phyloP scores from a whole-genome alignment of 192 early-diverging fungal genomes.

The Piromyces sp. region DNA sequence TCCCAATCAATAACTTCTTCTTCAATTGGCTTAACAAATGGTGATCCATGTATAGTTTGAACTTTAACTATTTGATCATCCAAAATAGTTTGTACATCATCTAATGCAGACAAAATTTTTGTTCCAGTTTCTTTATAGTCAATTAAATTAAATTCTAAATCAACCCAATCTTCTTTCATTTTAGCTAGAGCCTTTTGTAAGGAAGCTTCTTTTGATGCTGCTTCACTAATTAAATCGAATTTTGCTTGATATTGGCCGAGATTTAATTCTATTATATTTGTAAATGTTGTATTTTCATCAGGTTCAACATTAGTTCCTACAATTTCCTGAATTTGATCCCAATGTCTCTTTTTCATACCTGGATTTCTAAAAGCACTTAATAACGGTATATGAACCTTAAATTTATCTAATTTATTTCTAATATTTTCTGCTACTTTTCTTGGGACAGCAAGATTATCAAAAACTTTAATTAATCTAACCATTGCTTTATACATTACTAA shows the following conservation, averaged over 20 bases:
- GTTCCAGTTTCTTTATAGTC: conserved; percentile 39
- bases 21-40: conserved; percentile 47
- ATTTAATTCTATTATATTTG: neutral
- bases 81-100: conserved; percentile 39
- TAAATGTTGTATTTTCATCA: neutral
- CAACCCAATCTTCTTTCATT: neutral
- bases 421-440: neutral
- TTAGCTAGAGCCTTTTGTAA: conserved; percentile 27
- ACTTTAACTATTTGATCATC: conserved; percentile 55
- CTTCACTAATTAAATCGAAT: conserved; percentile 37
- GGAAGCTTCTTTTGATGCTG: conserved; percentile 36
- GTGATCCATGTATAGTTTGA: conserved; percentile 47
- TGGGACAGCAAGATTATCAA: neutral
- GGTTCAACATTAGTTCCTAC: neutral
- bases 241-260: conserved; percentile 18
- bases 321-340: neutral
- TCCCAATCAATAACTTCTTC: conserved; percentile 45
- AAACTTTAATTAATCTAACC: neutral
- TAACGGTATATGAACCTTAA: neutral
- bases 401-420: neutral
- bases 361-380: neutral
- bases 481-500: neutral
- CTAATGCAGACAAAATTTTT: conserved; percentile 30
- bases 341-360: neutral
- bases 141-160: conserved; percentile 1